These are phyloP conservation scores for Pleurotus giganteus DNA, from an alignment of 768 basidiomycete species.

Conservation along the genomic window DNA sequence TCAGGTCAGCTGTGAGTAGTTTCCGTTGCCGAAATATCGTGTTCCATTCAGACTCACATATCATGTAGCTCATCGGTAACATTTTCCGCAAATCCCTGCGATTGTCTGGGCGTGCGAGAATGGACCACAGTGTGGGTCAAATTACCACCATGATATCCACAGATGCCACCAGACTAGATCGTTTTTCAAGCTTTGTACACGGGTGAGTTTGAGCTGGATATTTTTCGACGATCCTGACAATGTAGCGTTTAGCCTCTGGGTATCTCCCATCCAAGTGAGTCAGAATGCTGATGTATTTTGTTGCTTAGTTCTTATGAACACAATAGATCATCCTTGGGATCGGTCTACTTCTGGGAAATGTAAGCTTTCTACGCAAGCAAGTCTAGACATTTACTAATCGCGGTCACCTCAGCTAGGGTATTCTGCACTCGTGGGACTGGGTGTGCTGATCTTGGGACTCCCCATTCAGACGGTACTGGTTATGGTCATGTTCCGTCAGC, in stretches of 20 bases:
- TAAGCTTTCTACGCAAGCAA: constrained; percentile 17
- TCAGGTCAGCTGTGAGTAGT: constrained; percentile 33
- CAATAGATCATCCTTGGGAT: constrained; percentile 45
- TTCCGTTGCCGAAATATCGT: background rate
- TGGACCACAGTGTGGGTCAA: constrained; percentile 45
- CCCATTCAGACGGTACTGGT: constrained; percentile 46
- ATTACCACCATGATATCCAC: constrained; percentile 52
- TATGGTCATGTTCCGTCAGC: constrained; percentile 39
- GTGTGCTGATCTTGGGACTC: constrained; percentile 44
- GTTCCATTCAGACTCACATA: background rate
- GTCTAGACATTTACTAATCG: background rate
- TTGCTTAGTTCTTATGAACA: background rate
- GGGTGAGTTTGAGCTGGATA: constrained; percentile 17
- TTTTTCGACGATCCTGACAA: background rate
- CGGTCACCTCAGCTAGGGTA: constrained; percentile 37
- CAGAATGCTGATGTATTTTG: background rate
- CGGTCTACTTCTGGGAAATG: constrained; percentile 47
- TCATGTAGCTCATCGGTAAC: constrained; percentile 20
- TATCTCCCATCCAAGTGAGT: background rate
- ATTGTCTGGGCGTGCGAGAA: constrained; percentile 43
- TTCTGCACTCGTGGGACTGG: constrained; percentile 54
- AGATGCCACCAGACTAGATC: constrained; percentile 43
- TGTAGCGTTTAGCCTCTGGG: background rate
- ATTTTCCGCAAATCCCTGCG: constrained; percentile 55
- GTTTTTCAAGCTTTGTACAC: constrained; percentile 27